Evolutionary conservation across 371 early-diverging fungal genomes (phyloP).

Genomic region (Mucor saturninus): DNA sequence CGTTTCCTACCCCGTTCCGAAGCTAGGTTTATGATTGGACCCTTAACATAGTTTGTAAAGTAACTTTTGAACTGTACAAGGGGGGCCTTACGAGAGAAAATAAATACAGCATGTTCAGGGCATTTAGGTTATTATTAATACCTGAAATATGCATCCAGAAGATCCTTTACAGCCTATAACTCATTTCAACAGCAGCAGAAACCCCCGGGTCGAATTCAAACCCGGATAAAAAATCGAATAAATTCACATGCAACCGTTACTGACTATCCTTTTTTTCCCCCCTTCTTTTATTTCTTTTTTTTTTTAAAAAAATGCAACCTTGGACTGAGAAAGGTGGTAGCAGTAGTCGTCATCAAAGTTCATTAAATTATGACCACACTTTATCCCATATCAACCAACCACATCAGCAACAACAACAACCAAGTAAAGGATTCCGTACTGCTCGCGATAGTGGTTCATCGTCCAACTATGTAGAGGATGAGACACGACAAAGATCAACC

Average conservation of each 20-base stretch:
- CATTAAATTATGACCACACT: slow-evolving; percentile 22
- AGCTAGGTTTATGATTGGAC: no score
- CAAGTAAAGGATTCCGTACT: slow-evolving; percentile 12
- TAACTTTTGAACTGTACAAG: no score
- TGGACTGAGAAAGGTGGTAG: slow-evolving; percentile 24
- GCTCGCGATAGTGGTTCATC: not conserved
- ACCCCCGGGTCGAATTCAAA: no score
- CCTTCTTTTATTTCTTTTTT: slow-evolving; percentile 3
- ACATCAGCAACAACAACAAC: slow-evolving; percentile 1
- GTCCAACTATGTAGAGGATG: not conserved
- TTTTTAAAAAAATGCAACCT: slow-evolving; percentile 24
- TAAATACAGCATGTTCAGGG: no score
- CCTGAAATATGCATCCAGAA: not conserved
- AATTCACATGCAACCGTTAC: not conserved
- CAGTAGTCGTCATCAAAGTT: not conserved
- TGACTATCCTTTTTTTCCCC: not conserved
- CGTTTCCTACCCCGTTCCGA: not conserved
- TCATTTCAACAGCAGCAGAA: no score
- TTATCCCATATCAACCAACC: slow-evolving; percentile 14
- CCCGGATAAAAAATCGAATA: no score
- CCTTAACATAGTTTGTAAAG: no score
- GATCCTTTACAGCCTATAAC: no score
- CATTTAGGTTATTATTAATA: no score
- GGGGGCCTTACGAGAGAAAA: no score
- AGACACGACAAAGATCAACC: not conserved